A percentile compares a stretch with the other conserved stretches of the same genome.
Evolutionary conservation across 129 eudicot genomes (phyloP).

Genomic region (Lactuca sativa): DNA sequence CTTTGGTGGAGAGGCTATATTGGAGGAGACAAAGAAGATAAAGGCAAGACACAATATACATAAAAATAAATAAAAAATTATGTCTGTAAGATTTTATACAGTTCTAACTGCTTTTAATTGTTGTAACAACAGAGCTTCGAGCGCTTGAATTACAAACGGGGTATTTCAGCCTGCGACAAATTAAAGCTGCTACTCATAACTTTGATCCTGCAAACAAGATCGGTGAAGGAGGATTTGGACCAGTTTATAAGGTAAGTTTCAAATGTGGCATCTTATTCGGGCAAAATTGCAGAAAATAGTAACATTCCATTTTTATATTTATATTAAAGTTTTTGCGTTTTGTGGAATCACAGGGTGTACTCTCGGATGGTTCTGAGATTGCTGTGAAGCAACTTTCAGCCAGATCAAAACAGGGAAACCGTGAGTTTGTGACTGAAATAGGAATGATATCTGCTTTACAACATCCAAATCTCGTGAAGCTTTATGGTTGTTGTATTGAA

Average conservation of each 20-base stretch:
- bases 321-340: background rate
- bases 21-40: slow-evolving; percentile 52
- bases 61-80: too few relatives aligned
- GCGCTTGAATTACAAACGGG: slow-evolving; percentile 74
- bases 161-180: slow-evolving; percentile 59
- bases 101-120: background rate
- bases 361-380: too few relatives aligned
- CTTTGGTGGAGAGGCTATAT: slow-evolving; percentile 60
- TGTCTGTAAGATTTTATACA: too few relatives aligned
- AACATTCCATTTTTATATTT: too few relatives aligned
- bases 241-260: slow-evolving; percentile 71
- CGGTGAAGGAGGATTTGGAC: slow-evolving; percentile 98
- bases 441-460: slow-evolving; percentile 73
- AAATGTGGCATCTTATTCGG: slow-evolving; percentile 26
- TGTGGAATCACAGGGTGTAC: too few relatives aligned
- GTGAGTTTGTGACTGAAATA: too few relatives aligned
- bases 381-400: too few relatives aligned
- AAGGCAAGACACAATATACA: slow-evolving; percentile 32
- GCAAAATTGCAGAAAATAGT: too few relatives aligned
- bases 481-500: slow-evolving; percentile 83
- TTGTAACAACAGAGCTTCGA: slow-evolving; percentile 61
- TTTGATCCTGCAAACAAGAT: slow-evolving; percentile 70
- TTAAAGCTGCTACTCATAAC: slow-evolving; percentile 74
- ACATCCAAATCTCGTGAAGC: slow-evolving; percentile 91
- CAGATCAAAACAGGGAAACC: too few relatives aligned